Conservation (phyloP, 1,284 basidiomycete species). For the Golubevia sp. region DNA sequence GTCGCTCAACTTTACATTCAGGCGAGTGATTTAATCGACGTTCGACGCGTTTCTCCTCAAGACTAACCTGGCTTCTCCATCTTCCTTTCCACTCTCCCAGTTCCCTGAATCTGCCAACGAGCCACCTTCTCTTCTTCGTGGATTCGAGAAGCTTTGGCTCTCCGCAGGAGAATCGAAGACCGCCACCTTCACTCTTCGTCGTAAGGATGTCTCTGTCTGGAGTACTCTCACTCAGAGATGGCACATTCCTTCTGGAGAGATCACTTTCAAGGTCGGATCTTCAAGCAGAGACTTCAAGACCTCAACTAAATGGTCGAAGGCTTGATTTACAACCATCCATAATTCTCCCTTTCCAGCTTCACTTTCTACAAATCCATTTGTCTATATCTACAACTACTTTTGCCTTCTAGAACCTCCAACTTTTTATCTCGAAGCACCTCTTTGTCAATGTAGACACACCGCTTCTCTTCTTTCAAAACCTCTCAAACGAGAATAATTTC, state of each 20-base stretch:
- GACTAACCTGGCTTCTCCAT: too few species aligned
- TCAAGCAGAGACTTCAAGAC: not conserved
- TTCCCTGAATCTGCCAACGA: conserved; percentile 3
- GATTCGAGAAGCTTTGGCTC: conserved; percentile 28
- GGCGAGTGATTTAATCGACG: too few species aligned
- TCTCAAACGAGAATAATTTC: too few species aligned
- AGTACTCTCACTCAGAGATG: conserved; percentile 18
- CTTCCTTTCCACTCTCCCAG: not conserved
- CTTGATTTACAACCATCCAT: too few species aligned
- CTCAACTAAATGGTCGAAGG: not conserved
- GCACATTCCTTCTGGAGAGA: conserved; percentile 20
- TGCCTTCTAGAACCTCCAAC: too few species aligned
- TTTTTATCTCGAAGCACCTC: too few species aligned
- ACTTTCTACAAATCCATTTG: too few species aligned
- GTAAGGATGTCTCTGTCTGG: conserved; percentile 28
- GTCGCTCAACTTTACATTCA: conserved; percentile 62
- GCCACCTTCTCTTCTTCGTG: conserved; percentile 26
- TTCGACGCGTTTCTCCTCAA: too few species aligned
- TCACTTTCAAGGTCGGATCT: conserved; percentile 16
- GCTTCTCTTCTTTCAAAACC: too few species aligned
- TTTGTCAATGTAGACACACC: too few species aligned
- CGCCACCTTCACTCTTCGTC: conserved; percentile 22
- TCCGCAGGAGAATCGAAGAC: conserved; percentile 24
- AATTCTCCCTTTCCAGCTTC: too few species aligned
- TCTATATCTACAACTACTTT: too few species aligned